A percentile compares a stretch with the other conserved stretches of the same genome.
These are phyloP conservation scores for Phialocephala subalpina DNA, from an alignment of 2,329 filamentous ascomycete genomes.

Conservation along the genomic window DNA sequence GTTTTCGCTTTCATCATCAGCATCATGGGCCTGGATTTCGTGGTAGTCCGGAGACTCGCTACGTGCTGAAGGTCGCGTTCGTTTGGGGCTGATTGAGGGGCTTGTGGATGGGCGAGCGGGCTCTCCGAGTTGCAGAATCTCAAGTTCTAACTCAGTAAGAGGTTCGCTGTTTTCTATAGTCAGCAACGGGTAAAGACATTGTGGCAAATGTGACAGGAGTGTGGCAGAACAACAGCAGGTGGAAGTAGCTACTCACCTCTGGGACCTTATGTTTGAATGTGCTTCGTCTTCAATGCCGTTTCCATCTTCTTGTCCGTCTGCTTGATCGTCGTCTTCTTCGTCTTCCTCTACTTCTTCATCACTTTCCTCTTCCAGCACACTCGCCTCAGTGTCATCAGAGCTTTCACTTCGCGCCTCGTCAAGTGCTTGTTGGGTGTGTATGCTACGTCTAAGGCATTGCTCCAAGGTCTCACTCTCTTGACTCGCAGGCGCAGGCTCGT, in stretches of 20 bases:
- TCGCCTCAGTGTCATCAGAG: not conserved
- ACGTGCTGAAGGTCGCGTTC: not conserved
- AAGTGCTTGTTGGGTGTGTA: not conserved
- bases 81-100: not conserved
- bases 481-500: not conserved
- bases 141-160: constrained; percentile 4
- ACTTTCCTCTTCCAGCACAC: not conserved
- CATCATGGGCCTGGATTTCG: not conserved
- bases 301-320: not conserved
- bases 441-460: not conserved
- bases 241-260: not conserved
- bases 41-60: not conserved
- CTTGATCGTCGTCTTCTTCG: not conserved
- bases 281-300: not conserved
- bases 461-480: not conserved
- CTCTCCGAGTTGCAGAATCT: constrained; percentile 1
- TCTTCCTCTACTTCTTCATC: not conserved
- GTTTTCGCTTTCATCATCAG: not conserved
- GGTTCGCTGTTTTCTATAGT: not conserved
- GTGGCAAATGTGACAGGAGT: not conserved
- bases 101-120: not conserved
- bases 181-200: not conserved
- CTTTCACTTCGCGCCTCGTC: not conserved
- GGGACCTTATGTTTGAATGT: not conserved
- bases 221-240: too few relatives aligned